A percentile compares a stretch with the other conserved stretches of the same genome.
phyloP scores from a whole-genome alignment of 2,329 filamentous ascomycete species.

The Trichophyton mentagrophytes region DNA sequence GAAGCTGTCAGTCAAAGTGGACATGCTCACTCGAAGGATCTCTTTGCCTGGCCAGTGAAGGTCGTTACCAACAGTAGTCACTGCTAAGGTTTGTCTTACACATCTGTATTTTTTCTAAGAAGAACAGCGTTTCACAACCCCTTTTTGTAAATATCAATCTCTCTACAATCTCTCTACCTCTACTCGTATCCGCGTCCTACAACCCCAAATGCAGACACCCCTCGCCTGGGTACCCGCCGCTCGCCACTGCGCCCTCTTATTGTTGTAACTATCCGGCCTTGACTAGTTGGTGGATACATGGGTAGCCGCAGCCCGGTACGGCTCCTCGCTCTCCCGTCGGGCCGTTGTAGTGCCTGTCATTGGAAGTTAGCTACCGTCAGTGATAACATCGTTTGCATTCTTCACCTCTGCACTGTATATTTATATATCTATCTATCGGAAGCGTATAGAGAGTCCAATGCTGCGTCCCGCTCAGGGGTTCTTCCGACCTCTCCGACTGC shows the following conservation, averaged over 20 bases:
- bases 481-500: background rate
- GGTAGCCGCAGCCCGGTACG: constrained; percentile 51
- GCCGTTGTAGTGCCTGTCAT: no score
- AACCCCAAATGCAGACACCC: no score
- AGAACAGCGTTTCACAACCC: no score
- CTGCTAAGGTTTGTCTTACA: no score
- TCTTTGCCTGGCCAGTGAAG: background rate
- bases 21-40: background rate
- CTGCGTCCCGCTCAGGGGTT: background rate
- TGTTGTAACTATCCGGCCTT: constrained; percentile 38
- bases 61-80: background rate
- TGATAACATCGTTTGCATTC: no score
- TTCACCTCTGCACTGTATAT: no score
- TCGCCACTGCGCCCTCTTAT: constrained; percentile 53
- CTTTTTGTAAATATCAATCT: no score
- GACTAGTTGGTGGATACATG: constrained; percentile 52
- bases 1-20: background rate
- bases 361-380: no score
- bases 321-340: constrained; percentile 28
- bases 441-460: background rate
- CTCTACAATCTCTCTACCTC: no score
- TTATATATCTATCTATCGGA: background rate
- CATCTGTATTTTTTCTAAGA: no score
- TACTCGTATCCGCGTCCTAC: no score
- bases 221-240: constrained; percentile 22